phyloP scores from a whole-genome alignment of 805 yeast species.

The Kuraishia hungarica region DNA sequence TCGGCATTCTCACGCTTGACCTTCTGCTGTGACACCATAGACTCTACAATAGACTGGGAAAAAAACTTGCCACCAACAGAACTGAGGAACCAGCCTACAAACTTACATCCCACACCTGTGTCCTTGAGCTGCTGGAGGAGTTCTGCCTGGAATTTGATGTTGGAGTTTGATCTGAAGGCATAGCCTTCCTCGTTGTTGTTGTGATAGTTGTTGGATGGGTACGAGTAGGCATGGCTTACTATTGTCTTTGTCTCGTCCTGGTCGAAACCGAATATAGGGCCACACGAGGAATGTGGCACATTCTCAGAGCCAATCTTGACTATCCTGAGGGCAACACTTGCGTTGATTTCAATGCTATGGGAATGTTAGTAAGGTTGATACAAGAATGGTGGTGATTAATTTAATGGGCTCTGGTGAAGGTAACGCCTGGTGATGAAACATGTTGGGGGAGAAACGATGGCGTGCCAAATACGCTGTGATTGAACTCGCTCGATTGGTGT shows the following conservation, averaged over 20 bases:
- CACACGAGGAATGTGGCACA: conserved; percentile 54
- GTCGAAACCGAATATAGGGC: conserved; percentile 71
- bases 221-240: conserved; percentile 57
- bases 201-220: conserved; percentile 32
- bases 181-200: conserved; percentile 47
- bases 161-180: conserved; percentile 42
- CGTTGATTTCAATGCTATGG: conserved; percentile 33
- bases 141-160: conserved; percentile 61
- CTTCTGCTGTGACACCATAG: conserved; percentile 53
- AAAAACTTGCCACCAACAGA: conserved; percentile 63
- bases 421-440: no score
- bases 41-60: conserved; percentile 58
- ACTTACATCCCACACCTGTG: conserved; percentile 58
- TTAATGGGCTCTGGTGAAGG: no score
- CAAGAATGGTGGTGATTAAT: no score
- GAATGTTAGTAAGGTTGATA: not conserved
- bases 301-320: conserved; percentile 60
- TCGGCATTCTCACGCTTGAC: conserved; percentile 18
- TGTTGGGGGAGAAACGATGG: no score
- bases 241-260: conserved; percentile 40
- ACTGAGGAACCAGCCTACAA: conserved; percentile 77
- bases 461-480: no score
- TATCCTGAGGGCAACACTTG: conserved; percentile 49
- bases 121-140: conserved; percentile 52
- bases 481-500: no score